Evolutionary conservation across 2,329 filamentous ascomycete species (phyloP).

Genomic region (Stagonosporopsis tanaceti): DNA sequence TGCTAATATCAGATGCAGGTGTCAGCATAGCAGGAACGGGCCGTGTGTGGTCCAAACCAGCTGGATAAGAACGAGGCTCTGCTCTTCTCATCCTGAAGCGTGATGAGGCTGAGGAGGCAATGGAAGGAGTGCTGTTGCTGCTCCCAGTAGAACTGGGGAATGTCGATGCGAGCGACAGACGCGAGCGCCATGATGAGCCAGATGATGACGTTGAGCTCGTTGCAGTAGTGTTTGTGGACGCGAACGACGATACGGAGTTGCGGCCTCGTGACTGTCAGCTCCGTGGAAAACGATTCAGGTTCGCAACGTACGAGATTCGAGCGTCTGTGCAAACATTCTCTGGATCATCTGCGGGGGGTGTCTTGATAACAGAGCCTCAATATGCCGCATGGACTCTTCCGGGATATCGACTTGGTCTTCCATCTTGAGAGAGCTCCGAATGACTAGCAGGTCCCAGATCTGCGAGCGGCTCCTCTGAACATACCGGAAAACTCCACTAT

Average conservation of each 20-base stretch:
- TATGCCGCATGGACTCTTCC: slow-evolving; percentile 49
- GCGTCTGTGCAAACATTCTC: slow-evolving; percentile 48
- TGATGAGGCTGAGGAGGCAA: slow-evolving; percentile 43
- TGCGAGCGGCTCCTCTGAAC: slow-evolving; percentile 22
- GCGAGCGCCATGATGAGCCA: slow-evolving; percentile 44
- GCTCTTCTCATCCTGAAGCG: slow-evolving; percentile 39
- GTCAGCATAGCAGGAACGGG: slow-evolving; percentile 42
- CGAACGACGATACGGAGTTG: slow-evolving; percentile 46
- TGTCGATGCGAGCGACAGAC: slow-evolving; percentile 44
- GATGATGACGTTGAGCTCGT: slow-evolving; percentile 42
- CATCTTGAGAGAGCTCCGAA: slow-evolving; percentile 33
- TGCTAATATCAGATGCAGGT: slow-evolving; percentile 42
- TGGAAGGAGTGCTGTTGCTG: slow-evolving; percentile 41
- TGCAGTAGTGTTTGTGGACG: slow-evolving; percentile 40
- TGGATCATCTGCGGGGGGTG: slow-evolving; percentile 49
- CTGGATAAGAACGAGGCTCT: slow-evolving; percentile 48
- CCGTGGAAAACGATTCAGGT: not conserved
- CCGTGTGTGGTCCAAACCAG: slow-evolving; percentile 44
- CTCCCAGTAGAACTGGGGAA: slow-evolving; percentile 41
- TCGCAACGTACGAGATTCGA: slow-evolving; percentile 44
- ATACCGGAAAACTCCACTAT: slow-evolving; percentile 29
- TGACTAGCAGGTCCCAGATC: slow-evolving; percentile 21
- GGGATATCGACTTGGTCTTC: slow-evolving; percentile 47
- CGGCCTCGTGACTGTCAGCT: slow-evolving; percentile 42
- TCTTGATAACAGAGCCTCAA: slow-evolving; percentile 46